Evolutionary conservation across 1,139 yeast genomes (phyloP), one percentile per base, ranked within the genome.

Genomic region (Sugiyamaella neomexicana): DNA sequence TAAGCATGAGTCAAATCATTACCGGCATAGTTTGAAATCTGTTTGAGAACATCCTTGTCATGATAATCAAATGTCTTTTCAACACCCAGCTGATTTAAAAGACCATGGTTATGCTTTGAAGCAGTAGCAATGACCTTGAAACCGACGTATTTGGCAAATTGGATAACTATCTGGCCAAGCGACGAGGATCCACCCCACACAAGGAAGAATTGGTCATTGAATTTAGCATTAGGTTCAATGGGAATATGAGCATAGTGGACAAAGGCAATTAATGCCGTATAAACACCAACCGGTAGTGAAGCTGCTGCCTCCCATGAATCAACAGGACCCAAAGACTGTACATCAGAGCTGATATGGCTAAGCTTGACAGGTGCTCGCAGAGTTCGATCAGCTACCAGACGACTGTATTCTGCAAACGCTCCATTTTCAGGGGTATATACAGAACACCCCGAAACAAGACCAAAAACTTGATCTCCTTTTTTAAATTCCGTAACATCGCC

Each of bases 101-200:
- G 65, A 9, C 70, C 75, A 55, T 72, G 72, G 65, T 81, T 73
- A 61, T 75, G 75, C 47, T 72, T 65, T 1, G 82, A 77, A 12
- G 85, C 83, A 15, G 81, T 79, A 20, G 83, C 72, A 54, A 81
- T 69, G 27, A 84, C 86, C 27, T 76, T 76, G 58, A 79, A 71
- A 1, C 85, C 85, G 52, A 73, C 77, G 10, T 76, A 66, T 50
- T 72, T 64, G 59, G 83, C 85, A 37, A 79, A 65, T 65, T 82
- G 86, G 55, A 80, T 77, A 6, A 85, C 85, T 48, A 78, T 53
- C 52, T 74, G 73, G 9, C 86, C 86, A 5, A 82, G 75, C 12
- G 83, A 75, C 15, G 82, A 73, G 9, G 85, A 75, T 52, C 83
- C 86, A 62, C 89, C 88, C 83, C 86, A 83, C 45, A 84, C 80